Evolutionary conservation across 2,329 filamentous ascomycete species (phyloP).

Genomic region (Aspergillus proliferans): DNA sequence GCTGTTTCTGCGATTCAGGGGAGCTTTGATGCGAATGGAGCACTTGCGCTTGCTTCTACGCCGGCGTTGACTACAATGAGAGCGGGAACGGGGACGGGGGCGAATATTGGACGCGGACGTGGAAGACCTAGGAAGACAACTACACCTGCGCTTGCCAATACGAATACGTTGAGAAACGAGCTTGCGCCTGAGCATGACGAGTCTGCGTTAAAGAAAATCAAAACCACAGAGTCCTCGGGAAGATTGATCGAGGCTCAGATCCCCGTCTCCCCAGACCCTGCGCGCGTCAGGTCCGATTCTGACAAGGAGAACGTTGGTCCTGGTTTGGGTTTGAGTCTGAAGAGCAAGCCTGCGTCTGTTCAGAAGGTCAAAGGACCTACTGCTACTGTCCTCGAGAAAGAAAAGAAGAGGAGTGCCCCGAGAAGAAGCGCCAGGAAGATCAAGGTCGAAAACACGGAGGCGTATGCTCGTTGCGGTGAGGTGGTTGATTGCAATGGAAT

Average conservation of each 20-base stretch:
- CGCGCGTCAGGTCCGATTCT: not conserved
- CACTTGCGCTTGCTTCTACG: not conserved
- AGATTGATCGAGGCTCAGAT: not conserved
- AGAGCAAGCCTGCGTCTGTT: not conserved
- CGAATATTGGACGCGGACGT: not conserved
- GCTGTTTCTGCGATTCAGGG: not conserved
- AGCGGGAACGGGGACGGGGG: not conserved
- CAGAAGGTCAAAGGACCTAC: not conserved
- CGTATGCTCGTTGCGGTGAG: not conserved
- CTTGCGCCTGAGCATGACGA: not conserved
- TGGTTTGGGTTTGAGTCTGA: not conserved
- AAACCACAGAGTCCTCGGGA: not conserved
- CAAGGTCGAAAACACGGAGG: not conserved
- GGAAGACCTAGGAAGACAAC: not conserved
- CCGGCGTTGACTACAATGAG: not conserved
- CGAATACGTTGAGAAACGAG: not conserved
- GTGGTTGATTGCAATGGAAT: not conserved
- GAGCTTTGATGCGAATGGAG: not conserved
- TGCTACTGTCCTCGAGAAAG: no score
- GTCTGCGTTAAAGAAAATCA: not conserved
- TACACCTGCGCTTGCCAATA: not conserved
- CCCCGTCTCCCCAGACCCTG: not conserved
- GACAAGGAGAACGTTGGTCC: not conserved
- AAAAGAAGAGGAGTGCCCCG: no score
- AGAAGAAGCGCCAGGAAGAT: not conserved